Evolutionary conservation across 2,329 filamentous ascomycete genomes (phyloP), one percentile per base, ranked within the genome.

Genomic region (Chalara sp.): DNA sequence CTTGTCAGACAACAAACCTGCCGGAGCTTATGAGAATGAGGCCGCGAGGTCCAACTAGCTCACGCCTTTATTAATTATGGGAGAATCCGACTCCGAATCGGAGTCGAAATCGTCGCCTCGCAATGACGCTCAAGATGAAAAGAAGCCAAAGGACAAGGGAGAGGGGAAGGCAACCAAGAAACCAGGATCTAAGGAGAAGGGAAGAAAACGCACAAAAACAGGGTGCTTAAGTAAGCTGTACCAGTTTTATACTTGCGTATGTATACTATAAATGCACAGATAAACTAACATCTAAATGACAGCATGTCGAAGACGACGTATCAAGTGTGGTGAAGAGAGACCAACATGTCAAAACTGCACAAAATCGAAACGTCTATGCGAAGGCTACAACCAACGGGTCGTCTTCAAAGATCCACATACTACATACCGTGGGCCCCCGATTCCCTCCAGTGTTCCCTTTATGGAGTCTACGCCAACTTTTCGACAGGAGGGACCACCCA

Each of bases 251-350:
- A 30, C 37, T 5, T 5, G 12, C 7, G 13, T 50, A 11, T 37
- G n/a, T 32, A 44, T 29, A 45, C 21, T 33, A 40, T 21, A 32
- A 33, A 37, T 43, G 30, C 21, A 21, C 21, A 21, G 21, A 21
- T 21, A 21, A 21, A 21, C 44, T 47, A 30, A 13, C 13, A 47
- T 8, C 44, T 12, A 30, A 11, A 40, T 31, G 39, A 31, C 48
- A 91, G 87, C 93, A 52, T 99, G 93, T 70, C 86, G 93, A 56
- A 92, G 88, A 70, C 85, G 93, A 48, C 87, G 93, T 56, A 97
- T 99, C 70, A 99, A 97, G 70, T 99, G 93, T 68, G 93, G 93
- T 55, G 93, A 97, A 67, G 88, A 89, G 62, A 80, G 86, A 46
- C 89, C 89, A 30, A 86, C 49, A 31, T 93, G 89, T 69, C 83